Percentiles rank a stretch among this genome's conserved stretches.
Evolutionary conservation across 768 basidiomycete genomes (phyloP).

Genomic region (Butyriboletus loyo): DNA sequence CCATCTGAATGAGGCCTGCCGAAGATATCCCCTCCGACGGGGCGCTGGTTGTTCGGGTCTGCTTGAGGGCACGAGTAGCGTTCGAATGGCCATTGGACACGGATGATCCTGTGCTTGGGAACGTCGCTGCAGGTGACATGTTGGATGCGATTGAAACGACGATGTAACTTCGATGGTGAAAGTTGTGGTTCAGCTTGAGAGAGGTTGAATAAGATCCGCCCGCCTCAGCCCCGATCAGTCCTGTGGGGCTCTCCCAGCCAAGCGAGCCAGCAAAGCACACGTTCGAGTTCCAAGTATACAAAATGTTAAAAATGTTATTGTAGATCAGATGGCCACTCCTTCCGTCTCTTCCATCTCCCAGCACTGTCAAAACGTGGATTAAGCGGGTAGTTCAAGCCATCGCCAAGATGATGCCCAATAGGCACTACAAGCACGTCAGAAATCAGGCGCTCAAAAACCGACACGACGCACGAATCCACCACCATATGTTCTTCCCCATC

Average conservation of each 20-base stretch:
- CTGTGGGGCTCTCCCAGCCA: not conserved
- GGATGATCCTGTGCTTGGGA: not conserved
- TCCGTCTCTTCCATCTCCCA: constrained; percentile 63
- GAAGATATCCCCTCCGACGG: constrained; percentile 42
- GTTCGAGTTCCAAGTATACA: not conserved
- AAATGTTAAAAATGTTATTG: constrained; percentile 37
- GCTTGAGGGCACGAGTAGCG: constrained; percentile 14
- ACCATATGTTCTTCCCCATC: constrained; percentile 67
- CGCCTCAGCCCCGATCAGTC: not conserved
- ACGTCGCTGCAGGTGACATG: constrained; percentile 27
- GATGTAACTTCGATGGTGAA: not conserved
- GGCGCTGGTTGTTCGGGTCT: constrained; percentile 2
- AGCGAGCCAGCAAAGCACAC: not conserved
- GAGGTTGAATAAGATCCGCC: constrained; percentile 18
- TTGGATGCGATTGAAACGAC: not conserved
- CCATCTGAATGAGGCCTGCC: constrained; percentile 73
- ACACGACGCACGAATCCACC: constrained; percentile 75
- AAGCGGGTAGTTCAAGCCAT: constrained; percentile 61
- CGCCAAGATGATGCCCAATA: constrained; percentile 49
- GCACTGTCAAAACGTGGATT: constrained; percentile 74
- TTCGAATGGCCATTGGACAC: constrained; percentile 15
- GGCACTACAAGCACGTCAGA: constrained; percentile 34
- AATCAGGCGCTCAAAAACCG: not conserved
- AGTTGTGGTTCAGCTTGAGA: constrained; percentile 3
- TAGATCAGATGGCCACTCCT: constrained; percentile 68